These are phyloP conservation scores for Rhexocercosporidium sp. DNA, from an alignment of 2,329 filamentous ascomycete species.

Conservation along the genomic window DNA sequence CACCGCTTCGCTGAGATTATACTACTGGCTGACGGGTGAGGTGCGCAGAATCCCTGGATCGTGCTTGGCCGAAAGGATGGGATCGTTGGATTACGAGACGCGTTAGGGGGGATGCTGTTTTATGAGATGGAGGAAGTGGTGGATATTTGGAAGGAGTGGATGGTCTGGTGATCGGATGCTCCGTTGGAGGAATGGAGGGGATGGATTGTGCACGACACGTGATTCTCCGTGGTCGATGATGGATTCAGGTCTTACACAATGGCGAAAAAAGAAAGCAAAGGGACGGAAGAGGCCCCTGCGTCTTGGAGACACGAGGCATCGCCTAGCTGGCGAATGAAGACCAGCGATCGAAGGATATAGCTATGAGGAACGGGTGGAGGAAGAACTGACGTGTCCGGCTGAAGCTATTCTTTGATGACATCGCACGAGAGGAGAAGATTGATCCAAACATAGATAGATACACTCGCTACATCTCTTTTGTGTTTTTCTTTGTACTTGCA, in stretches of 20 bases:
- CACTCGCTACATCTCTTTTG: background rate
- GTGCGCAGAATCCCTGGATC: slow-evolving; percentile 11
- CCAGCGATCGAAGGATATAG: no score
- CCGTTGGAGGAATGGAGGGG: background rate
- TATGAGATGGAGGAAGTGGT: no score
- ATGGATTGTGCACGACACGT: background rate
- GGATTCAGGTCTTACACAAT: background rate
- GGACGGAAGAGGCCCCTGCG: background rate
- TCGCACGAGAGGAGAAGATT: background rate
- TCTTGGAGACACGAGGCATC: background rate
- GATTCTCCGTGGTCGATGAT: background rate
- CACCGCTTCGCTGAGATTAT: slow-evolving; percentile 26
- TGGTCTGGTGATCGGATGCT: background rate
- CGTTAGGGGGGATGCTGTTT: background rate
- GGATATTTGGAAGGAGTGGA: background rate
- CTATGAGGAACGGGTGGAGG: background rate
- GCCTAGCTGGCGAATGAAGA: background rate
- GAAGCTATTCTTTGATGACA: no score
- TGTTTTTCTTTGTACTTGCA: background rate
- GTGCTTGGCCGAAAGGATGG: background rate
- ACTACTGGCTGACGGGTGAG: slow-evolving; percentile 7
- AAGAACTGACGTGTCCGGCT: background rate
- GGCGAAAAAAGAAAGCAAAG: background rate
- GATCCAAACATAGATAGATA: background rate
- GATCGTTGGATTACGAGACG: slow-evolving; percentile 1